A percentile compares a stretch with the other conserved stretches of the same genome.
Evolutionary conservation across 2,329 filamentous ascomycete genomes (phyloP).

Genomic region (Aspergillus sp.): DNA sequence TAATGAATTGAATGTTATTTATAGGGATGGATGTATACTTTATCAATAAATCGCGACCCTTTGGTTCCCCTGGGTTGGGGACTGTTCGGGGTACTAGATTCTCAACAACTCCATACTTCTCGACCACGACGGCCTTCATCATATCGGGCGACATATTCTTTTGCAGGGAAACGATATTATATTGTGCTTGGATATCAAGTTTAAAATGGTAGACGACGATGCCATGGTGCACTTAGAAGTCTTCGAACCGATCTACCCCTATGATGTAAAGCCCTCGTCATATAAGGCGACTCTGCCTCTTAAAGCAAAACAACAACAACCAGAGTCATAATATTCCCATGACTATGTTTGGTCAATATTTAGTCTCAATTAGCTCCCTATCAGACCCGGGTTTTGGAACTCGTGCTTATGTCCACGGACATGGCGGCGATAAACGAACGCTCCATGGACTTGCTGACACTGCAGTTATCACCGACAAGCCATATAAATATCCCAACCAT

Average conservation of each 20-base stretch:
- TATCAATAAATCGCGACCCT: constrained; percentile 38
- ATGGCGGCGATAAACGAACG: no score
- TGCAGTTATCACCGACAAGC: no score
- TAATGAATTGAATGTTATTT: neutral
- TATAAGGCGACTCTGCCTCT: neutral
- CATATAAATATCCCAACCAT: no score
- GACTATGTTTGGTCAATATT: no score
- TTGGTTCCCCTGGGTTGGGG: constrained; percentile 27
- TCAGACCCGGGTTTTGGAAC: no score
- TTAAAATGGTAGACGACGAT: neutral
- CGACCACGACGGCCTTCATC: constrained; percentile 9
- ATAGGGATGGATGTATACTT: constrained; percentile 19
- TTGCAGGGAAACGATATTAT: neutral
- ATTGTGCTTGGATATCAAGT: neutral
- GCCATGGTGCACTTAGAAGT: neutral
- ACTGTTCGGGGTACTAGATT: constrained; percentile 16
- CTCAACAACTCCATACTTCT: constrained; percentile 19
- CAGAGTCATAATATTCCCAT: no score
- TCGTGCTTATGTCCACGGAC: no score
- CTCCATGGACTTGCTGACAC: no score
- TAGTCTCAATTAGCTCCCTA: no score
- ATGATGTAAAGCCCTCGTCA: neutral
- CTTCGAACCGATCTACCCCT: neutral
- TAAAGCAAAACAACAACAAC: no score
- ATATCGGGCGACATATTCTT: neutral